Evolutionary conservation across 768 basidiomycete genomes (phyloP).

Genomic region (Psilocybe tampanensis): DNA sequence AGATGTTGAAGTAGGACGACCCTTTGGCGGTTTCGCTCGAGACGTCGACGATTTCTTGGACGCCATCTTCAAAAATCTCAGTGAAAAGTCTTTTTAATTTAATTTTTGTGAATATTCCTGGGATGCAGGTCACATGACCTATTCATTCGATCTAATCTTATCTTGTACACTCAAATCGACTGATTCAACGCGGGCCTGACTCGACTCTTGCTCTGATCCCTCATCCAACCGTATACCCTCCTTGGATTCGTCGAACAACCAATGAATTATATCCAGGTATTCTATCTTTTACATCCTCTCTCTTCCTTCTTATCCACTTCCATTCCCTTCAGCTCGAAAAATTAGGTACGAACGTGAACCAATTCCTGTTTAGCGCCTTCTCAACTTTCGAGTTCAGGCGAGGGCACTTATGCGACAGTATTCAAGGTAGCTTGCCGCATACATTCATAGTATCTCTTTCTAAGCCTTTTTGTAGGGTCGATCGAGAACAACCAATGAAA

Average conservation of each 20-base stretch:
- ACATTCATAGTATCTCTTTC: not conserved
- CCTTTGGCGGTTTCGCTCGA: constrained; percentile 53
- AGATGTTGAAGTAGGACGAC: constrained; percentile 55
- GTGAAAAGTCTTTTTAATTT: not conserved
- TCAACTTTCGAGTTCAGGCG: constrained; percentile 65
- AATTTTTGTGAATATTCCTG: not conserved
- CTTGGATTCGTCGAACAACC: constrained; percentile 1
- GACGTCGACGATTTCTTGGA: constrained; percentile 53
- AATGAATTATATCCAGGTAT: constrained; percentile 57
- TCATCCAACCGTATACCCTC: not conserved
- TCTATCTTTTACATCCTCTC: not conserved
- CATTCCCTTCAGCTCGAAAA: constrained; percentile 72
- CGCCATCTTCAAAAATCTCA: constrained; percentile 38
- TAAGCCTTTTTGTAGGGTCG: constrained; percentile 61
- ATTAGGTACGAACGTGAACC: constrained; percentile 51
- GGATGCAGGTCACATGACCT: constrained; percentile 3
- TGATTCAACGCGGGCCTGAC: not conserved
- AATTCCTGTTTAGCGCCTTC: constrained; percentile 11
- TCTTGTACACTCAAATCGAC: not conserved
- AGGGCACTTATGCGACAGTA: constrained; percentile 96
- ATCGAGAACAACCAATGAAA: constrained; percentile 96
- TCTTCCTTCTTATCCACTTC: constrained; percentile 4
- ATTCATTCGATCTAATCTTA: constrained; percentile 13
- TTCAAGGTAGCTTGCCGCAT: constrained; percentile 69
- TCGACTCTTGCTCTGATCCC: not conserved